These are phyloP conservation scores for Turritis glabra DNA, from an alignment of 345 rosid genomes.

Conservation along the genomic window DNA sequence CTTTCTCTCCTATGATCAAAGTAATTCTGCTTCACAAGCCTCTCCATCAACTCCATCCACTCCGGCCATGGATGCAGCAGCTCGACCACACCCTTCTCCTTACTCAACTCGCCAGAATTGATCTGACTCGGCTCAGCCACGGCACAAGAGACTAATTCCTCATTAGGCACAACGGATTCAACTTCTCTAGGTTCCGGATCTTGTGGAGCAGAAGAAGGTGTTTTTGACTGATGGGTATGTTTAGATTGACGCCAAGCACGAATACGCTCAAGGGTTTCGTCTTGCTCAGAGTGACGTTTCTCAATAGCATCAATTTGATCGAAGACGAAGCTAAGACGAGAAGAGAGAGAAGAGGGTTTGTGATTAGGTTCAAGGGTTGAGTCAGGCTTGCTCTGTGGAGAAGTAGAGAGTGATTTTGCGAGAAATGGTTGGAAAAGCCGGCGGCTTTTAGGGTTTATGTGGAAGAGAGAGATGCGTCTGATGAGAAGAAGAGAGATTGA, in stretches of 20 bases:
- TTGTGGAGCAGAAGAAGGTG: not conserved
- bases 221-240: conserved; percentile 25
- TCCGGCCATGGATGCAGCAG: conserved; percentile 98
- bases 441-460: conserved; percentile 31
- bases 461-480: conserved; percentile 43
- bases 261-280: conserved; percentile 78
- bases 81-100: conserved; percentile 47
- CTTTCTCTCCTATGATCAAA: conserved; percentile 74
- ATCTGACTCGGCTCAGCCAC: conserved; percentile 6
- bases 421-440: conserved; percentile 27
- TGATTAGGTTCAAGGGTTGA: conserved; percentile 33
- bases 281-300: conserved; percentile 60
- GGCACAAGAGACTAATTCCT: not conserved
- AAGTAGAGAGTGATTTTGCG: conserved; percentile 36
- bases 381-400: conserved; percentile 27
- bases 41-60: conserved; percentile 95
- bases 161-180: not conserved
- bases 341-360: conserved; percentile 75
- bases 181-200: not conserved
- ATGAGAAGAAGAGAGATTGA: conserved; percentile 54
- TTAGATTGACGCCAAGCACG: conserved; percentile 93
- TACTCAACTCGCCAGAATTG: not conserved
- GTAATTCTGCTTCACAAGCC: conserved; percentile 82
- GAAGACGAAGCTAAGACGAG: conserved; percentile 87
- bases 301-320: conserved; percentile 88